These are phyloP conservation scores for Secale cereale DNA, from an alignment of 176 grass and related monocot genomes.

Conservation along the genomic window DNA sequence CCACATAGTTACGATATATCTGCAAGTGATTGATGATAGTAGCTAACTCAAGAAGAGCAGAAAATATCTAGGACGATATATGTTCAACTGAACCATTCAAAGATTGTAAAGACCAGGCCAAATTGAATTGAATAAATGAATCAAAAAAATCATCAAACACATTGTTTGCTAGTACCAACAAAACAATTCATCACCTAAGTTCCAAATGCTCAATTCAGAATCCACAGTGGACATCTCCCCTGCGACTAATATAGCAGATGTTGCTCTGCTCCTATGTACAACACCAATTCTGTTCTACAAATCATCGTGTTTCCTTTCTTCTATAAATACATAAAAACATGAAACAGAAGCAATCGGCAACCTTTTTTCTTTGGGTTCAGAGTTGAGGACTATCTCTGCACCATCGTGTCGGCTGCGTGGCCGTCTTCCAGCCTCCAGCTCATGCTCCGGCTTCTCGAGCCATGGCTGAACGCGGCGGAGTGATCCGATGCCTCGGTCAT, in stretches of 20 bases:
- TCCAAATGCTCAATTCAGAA: conserved; percentile 19
- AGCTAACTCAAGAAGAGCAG: neutral
- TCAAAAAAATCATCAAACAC: neutral
- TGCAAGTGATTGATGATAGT: neutral
- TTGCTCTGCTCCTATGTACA: conserved; percentile 39
- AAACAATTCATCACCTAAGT: neutral
- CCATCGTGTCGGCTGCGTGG: conserved; percentile 38
- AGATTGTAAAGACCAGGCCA: neutral
- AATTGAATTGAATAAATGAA: conserved; percentile 34
- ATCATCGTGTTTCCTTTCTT: conserved; percentile 24
- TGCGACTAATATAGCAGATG: conserved; percentile 25
- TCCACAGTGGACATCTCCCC: conserved; percentile 22
- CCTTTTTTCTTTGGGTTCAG: neutral
- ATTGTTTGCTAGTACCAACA: conserved; percentile 18
- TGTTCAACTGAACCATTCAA: neutral
- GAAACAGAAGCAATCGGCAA: conserved; percentile 20
- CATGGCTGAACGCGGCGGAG: conserved; percentile 35
- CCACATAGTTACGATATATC: neutral
- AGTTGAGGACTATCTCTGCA: conserved; percentile 33
- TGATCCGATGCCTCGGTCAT: conserved; percentile 5
- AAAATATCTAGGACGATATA: neutral
- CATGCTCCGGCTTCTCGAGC: conserved; percentile 52
- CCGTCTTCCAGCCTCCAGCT: conserved; percentile 64
- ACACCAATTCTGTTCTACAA: conserved; percentile 49
- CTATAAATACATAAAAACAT: conserved; percentile 34